A percentile compares a stretch with the other conserved stretches of the same genome.
These are phyloP conservation scores for Coemansia sp. DNA, from an alignment of 192 early-diverging fungal genomes.

Conservation along the genomic window DNA sequence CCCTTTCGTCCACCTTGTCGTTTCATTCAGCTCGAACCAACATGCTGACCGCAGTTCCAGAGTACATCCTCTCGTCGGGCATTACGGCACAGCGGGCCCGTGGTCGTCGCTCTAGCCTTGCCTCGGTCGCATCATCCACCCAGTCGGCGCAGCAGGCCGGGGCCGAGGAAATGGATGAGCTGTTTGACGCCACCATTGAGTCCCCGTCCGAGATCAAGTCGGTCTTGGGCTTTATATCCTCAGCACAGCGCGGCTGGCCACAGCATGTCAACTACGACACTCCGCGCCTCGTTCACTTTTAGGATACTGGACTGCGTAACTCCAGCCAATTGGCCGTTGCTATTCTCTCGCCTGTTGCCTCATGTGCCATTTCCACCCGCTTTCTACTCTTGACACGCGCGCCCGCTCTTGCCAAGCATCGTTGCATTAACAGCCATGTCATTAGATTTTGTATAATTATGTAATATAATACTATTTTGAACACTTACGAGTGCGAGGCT, in stretches of 20 bases:
- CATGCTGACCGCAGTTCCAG: constrained; percentile 22
- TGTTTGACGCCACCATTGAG: not conserved
- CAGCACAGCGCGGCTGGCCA: constrained; percentile 26
- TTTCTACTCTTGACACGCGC: not conserved
- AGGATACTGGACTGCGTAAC: not conserved
- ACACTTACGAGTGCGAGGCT: too few species aligned
- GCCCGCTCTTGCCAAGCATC: too few species aligned
- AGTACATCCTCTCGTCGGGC: constrained; percentile 43
- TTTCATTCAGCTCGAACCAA: not conserved
- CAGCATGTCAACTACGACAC: constrained; percentile 21
- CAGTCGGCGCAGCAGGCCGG: not conserved
- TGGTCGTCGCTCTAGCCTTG: constrained; percentile 22
- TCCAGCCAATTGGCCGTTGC: not conserved
- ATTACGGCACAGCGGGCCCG: constrained; percentile 30
- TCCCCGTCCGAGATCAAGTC: constrained; percentile 38
- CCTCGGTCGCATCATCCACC: constrained; percentile 16
- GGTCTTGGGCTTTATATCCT: constrained; percentile 31
- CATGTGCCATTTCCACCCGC: constrained; percentile 7
- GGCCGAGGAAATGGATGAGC: constrained; percentile 6
- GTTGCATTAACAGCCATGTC: not conserved
- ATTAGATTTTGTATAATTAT: constrained; percentile 5
- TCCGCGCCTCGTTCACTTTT: constrained; percentile 46
- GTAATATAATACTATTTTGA: constrained; percentile 7
- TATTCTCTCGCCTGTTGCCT: not conserved
- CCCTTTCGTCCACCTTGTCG: not conserved